phyloP scores from a whole-genome alignment of 2,329 filamentous ascomycete species.

The Dothiorella sarmentorum region DNA sequence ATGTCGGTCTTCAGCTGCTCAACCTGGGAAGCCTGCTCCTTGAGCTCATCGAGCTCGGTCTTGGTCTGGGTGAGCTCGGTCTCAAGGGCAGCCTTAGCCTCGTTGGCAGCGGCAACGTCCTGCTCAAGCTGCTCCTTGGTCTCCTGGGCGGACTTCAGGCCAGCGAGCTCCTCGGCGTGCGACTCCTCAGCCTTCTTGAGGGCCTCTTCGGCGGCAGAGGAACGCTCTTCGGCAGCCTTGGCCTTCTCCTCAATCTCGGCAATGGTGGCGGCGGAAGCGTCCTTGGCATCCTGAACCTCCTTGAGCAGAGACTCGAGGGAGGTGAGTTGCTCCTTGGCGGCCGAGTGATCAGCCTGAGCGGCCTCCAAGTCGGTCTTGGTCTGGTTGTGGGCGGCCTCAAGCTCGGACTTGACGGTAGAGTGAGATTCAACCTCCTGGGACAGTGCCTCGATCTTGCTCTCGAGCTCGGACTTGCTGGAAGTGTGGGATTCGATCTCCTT shows the following conservation, averaged over 20 bases:
- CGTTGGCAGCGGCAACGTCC: conserved; percentile 4
- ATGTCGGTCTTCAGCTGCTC: conserved; percentile 6
- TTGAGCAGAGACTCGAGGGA: conserved; percentile 14
- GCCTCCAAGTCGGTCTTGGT: conserved; percentile 12
- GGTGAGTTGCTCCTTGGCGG: conserved; percentile 14
- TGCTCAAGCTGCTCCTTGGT: conserved; percentile 13
- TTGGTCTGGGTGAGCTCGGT: not conserved
- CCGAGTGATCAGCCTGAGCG: conserved; percentile 15
- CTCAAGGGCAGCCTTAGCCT: conserved; percentile 8
- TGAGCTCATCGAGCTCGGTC: conserved; percentile 1
- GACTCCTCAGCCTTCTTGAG: conserved; percentile 11
- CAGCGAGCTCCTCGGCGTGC: conserved; percentile 12
- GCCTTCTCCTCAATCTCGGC: conserved; percentile 7
- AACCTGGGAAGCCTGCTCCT: conserved; percentile 5
- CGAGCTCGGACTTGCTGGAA: conserved; percentile 15
- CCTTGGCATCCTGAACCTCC: conserved; percentile 7
- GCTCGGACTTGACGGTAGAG: conserved; percentile 2
- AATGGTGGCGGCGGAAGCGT: conserved; percentile 3
- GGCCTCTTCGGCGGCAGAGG: conserved; percentile 7
- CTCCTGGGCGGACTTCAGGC: not conserved
- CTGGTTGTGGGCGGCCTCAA: conserved; percentile 10
- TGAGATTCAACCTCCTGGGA: conserved; percentile 12
- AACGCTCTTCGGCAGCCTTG: conserved; percentile 12
- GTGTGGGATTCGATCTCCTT: conserved; percentile 14
- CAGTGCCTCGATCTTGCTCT: conserved; percentile 14